Percentiles rank a stretch among this genome's conserved stretches.
phyloP scores from a whole-genome alignment of 257 asterid genomes.

The Scutellaria minor region DNA sequence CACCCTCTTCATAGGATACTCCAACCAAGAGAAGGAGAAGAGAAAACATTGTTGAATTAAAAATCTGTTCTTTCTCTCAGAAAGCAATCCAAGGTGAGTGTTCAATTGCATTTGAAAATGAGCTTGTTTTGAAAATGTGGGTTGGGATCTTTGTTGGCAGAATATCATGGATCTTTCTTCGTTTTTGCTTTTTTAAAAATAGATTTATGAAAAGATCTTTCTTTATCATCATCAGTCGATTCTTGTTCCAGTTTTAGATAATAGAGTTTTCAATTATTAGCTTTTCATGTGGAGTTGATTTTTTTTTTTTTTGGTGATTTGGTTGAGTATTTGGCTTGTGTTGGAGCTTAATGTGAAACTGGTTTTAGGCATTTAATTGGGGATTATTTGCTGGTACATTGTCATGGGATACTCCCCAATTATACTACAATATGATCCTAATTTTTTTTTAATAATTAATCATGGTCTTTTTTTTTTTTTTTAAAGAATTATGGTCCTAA shows the following conservation, averaged over 20 bases:
- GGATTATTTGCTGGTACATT: not conserved
- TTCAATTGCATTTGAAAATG: slow-evolving; percentile 1
- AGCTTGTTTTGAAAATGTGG: slow-evolving; percentile 30
- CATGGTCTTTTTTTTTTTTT: too few relatives aligned
- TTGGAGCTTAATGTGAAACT: not conserved
- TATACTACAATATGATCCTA: not conserved
- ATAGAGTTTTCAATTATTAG: slow-evolving; percentile 2
- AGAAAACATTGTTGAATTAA: not conserved
- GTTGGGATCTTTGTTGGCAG: slow-evolving; percentile 14
- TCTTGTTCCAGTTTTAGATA: not conserved
- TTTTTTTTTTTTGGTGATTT: not conserved
- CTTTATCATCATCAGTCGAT: slow-evolving; percentile 3
- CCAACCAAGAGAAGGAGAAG: not conserved
- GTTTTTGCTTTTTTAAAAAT: not conserved
- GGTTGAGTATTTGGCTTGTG: not conserved
- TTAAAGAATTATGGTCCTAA: not conserved
- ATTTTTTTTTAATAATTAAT: too few relatives aligned
- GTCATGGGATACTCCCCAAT: not conserved
- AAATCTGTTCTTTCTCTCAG: not conserved
- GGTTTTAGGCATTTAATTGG: not conserved
- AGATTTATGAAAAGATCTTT: slow-evolving; percentile 25
- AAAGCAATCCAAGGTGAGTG: slow-evolving; percentile 32
- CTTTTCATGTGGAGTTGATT: not conserved
- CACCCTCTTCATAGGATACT: slow-evolving; percentile 13
- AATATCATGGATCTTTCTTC: not conserved